A percentile compares a stretch with the other conserved stretches of the same genome.
phyloP scores from a whole-genome alignment of 1,139 yeast genomes.

The Geotrichum restrictum region DNA sequence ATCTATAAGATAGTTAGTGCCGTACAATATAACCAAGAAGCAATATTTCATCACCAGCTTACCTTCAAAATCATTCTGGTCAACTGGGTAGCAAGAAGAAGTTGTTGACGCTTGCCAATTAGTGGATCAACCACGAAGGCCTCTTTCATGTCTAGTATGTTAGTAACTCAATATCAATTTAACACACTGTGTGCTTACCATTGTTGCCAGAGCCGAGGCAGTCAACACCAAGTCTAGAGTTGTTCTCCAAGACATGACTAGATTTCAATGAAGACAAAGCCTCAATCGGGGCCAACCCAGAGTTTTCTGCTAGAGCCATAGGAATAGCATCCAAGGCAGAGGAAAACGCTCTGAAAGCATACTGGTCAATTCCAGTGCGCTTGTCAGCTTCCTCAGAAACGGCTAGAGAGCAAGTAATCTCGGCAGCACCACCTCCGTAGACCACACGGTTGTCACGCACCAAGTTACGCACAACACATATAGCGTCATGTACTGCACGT shows the following conservation, averaged over 20 bases:
- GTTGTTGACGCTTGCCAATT: constrained; percentile 95
- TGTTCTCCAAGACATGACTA: constrained; percentile 71
- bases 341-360: constrained; percentile 94
- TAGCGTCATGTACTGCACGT: constrained; percentile 92
- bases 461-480: constrained; percentile 95
- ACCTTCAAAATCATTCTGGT: constrained; percentile 90
- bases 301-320: constrained; percentile 92
- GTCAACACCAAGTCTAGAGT: constrained; percentile 82
- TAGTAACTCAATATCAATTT: background rate
- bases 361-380: constrained; percentile 93
- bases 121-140: constrained; percentile 93
- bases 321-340: constrained; percentile 89
- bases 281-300: constrained; percentile 92
- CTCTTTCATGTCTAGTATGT: constrained; percentile 65
- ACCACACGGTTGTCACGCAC: constrained; percentile 89
- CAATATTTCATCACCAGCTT: background rate
- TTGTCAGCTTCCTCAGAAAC: constrained; percentile 89
- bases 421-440: constrained; percentile 99
- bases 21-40: too few relatives aligned
- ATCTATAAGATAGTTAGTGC: constrained; percentile 47
- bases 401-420: constrained; percentile 85
- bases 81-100: constrained; percentile 89
- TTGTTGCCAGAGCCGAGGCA: constrained; percentile 78
- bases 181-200: constrained; percentile 26
- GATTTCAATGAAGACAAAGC: constrained; percentile 79